phyloP scores from a whole-genome alignment of 2,329 filamentous ascomycete species.

The Fusarium tupiense region DNA sequence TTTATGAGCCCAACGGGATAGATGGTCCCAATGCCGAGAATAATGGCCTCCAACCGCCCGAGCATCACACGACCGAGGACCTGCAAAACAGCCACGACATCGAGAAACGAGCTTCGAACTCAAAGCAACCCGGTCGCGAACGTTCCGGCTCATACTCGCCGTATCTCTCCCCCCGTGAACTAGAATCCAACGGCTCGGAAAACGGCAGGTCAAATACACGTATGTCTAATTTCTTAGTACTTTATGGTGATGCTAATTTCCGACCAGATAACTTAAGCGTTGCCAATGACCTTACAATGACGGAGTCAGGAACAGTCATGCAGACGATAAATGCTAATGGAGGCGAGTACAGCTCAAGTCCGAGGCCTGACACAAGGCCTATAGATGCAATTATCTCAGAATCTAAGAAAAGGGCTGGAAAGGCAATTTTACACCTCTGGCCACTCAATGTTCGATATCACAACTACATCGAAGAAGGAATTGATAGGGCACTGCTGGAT shows the following conservation, averaged over 20 bases:
- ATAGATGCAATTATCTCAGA: constrained; percentile 44
- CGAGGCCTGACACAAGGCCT: background rate
- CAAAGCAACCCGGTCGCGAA: constrained; percentile 48
- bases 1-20: constrained; percentile 57
- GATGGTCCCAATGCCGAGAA: constrained; percentile 1
- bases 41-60: background rate
- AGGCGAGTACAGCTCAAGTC: background rate
- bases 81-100: background rate
- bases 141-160: constrained; percentile 64
- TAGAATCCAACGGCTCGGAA: constrained; percentile 42
- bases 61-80: background rate
- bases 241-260: constrained; percentile 8
- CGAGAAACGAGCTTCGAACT: constrained; percentile 1
- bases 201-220: constrained; percentile 15
- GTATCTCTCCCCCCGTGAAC: constrained; percentile 60
- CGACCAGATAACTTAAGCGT: constrained; percentile 16
- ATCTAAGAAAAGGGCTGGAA: constrained; percentile 68
- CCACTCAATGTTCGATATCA: constrained; percentile 76
- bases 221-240: background rate
- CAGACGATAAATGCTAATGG: background rate
- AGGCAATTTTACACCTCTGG: constrained; percentile 72
- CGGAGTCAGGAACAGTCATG: background rate
- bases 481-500: constrained; percentile 70
- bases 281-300: background rate
- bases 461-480: constrained; percentile 77